These are phyloP conservation scores for Thinopyrum elongatum DNA, from an alignment of 176 grass and related monocot genomes.

Conservation along the genomic window DNA sequence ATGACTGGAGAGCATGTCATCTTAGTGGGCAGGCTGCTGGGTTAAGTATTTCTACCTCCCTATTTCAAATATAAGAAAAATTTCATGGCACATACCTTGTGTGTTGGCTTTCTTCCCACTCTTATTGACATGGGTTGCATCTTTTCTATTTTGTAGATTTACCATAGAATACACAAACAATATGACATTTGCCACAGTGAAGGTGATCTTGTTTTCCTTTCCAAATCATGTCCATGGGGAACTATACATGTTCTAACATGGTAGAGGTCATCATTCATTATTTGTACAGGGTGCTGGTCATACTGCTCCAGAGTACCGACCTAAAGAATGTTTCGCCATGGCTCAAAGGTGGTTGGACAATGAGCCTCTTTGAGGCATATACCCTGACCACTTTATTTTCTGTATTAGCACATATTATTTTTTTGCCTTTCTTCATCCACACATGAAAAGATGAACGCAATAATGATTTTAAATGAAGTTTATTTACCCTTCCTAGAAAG, in stretches of 20 bases:
- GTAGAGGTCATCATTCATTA: not conserved
- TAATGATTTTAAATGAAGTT: not conserved
- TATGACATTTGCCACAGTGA: conserved; percentile 32
- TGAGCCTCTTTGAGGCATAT: conserved; percentile 11
- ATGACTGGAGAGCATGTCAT: conserved; percentile 55
- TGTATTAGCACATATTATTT: not conserved
- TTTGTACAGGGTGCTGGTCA: conserved; percentile 26
- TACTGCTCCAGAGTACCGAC: conserved; percentile 17
- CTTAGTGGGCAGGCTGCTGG: conserved; percentile 42
- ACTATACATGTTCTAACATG: not conserved
- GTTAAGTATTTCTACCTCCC: not conserved
- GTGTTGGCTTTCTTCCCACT: not conserved
- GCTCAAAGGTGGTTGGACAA: conserved; percentile 9
- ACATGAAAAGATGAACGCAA: no score
- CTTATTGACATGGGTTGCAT: not conserved
- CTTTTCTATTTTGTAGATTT: not conserved
- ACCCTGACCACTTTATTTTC: not conserved
- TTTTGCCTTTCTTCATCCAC: not conserved
- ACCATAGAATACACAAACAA: conserved; percentile 23
- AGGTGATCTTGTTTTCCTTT: conserved; percentile 10
- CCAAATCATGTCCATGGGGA: not conserved
- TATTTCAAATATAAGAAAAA: not conserved
- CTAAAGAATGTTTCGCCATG: conserved; percentile 25
- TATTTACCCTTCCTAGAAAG: not conserved
- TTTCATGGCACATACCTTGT: not conserved